These are phyloP conservation scores for Polymyxa betae DNA, from an alignment of 208 protist genomes.

Conservation along the genomic window DNA sequence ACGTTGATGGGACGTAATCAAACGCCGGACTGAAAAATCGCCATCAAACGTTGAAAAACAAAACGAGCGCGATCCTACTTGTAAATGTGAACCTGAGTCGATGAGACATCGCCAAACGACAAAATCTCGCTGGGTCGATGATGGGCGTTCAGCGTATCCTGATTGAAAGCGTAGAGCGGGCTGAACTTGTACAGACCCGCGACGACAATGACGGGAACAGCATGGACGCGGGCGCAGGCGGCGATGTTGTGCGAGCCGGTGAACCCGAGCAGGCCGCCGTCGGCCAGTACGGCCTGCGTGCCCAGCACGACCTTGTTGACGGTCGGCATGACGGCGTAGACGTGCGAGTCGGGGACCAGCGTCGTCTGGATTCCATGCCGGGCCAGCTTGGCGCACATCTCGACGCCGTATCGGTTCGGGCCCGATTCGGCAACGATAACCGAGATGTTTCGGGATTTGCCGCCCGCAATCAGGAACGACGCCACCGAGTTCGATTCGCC, in stretches of 20 bases:
- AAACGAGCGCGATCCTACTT: no score
- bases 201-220: slow-evolving; percentile 7
- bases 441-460: not conserved
- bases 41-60: no score
- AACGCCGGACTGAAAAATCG: no score
- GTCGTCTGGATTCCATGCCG: not conserved
- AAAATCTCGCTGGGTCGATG: not conserved
- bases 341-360: slow-evolving; percentile 1
- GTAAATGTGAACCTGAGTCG: not conserved
- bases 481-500: not conserved
- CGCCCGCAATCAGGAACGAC: not conserved
- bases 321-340: not conserved
- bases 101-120: not conserved
- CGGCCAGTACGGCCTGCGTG: slow-evolving; percentile 1
- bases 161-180: not conserved
- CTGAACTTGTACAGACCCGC: not conserved
- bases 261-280: not conserved
- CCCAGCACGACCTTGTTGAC: not conserved
- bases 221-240: not conserved
- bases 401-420: not conserved
- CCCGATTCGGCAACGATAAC: slow-evolving; percentile 5
- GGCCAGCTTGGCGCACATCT: not conserved
- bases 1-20: not conserved
- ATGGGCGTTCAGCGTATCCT: not conserved
- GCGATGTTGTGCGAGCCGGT: not conserved